Evolutionary conservation across 169 alveolate species (phyloP).

Genomic region (Hepatocystis sp.): DNA sequence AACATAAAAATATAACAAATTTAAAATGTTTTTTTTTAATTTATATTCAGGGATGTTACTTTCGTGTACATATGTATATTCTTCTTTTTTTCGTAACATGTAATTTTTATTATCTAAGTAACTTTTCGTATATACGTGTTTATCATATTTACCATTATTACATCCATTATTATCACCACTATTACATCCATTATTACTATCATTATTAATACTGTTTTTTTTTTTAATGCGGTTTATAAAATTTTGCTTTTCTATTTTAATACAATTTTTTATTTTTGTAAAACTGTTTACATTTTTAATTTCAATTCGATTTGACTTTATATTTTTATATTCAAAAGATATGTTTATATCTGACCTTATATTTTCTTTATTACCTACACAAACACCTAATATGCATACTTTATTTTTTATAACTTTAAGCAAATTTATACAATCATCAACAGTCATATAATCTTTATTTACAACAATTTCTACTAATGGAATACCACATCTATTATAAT

Average conservation of each 20-base stretch:
- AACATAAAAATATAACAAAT: slow-evolving; percentile 61
- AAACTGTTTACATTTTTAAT: slow-evolving; percentile 84
- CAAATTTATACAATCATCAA: slow-evolving; percentile 79
- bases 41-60: slow-evolving; percentile 59
- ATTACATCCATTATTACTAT: neutral
- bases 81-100: slow-evolving; percentile 52
- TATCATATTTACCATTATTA: no score
- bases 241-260: slow-evolving; percentile 38
- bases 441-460: slow-evolving; percentile 77
- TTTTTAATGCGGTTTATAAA: slow-evolving; percentile 14
- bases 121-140: slow-evolving; percentile 70
- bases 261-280: slow-evolving; percentile 73
- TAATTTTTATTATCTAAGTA: slow-evolving; percentile 57
- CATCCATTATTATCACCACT: neutral
- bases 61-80: slow-evolving; percentile 60
- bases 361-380: slow-evolving; percentile 84
- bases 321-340: slow-evolving; percentile 76
- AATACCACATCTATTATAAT: slow-evolving; percentile 85
- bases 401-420: slow-evolving; percentile 77
- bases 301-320: slow-evolving; percentile 77
- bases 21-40: slow-evolving; percentile 18
- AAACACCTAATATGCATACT: slow-evolving; percentile 78
- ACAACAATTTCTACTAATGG: slow-evolving; percentile 84
- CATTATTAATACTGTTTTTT: slow-evolving; percentile 2
- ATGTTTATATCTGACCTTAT: slow-evolving; percentile 83